phyloP scores from a whole-genome alignment of 306 rosid species.

The Amphicarpaea edgeworthii region DNA sequence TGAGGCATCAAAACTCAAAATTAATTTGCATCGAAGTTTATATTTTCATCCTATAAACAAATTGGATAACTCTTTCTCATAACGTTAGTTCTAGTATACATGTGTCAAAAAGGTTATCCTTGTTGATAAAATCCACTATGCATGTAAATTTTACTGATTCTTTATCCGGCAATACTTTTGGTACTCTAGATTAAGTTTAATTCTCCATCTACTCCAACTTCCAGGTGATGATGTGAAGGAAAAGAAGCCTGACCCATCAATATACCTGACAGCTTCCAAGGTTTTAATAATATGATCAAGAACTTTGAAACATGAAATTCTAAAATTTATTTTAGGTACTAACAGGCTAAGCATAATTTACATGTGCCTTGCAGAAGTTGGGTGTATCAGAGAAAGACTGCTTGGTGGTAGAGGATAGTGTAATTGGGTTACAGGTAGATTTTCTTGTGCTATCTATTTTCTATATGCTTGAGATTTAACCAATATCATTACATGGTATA shows the following conservation, averaged over 20 bases:
- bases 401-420: conserved; percentile 92
- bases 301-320: conserved; percentile 3
- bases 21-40: neutral
- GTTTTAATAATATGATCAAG: conserved; percentile 49
- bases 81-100: neutral
- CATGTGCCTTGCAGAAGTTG: conserved; percentile 65
- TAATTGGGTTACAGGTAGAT: conserved; percentile 88
- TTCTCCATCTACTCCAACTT: conserved; percentile 37
- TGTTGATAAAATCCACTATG: neutral
- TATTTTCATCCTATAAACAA: neutral
- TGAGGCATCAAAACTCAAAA: conserved; percentile 33
- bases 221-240: conserved; percentile 96
- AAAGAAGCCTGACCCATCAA: conserved; percentile 96
- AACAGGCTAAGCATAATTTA: conserved; percentile 36
- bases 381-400: conserved; percentile 72
- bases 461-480: conserved; percentile 10
- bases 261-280: conserved; percentile 84
- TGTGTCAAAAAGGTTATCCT: neutral
- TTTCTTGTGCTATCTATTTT: conserved; percentile 19
- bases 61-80: conserved; percentile 24
- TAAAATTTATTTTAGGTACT: conserved; percentile 2
- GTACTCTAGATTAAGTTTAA: conserved; percentile 1
- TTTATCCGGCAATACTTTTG: neutral
- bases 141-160: conserved; percentile 11
- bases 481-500: conserved; percentile 1